phyloP scores from a whole-genome alignment of 495 filamentous ascomycete species.

The Trypethelium eluteriae region DNA sequence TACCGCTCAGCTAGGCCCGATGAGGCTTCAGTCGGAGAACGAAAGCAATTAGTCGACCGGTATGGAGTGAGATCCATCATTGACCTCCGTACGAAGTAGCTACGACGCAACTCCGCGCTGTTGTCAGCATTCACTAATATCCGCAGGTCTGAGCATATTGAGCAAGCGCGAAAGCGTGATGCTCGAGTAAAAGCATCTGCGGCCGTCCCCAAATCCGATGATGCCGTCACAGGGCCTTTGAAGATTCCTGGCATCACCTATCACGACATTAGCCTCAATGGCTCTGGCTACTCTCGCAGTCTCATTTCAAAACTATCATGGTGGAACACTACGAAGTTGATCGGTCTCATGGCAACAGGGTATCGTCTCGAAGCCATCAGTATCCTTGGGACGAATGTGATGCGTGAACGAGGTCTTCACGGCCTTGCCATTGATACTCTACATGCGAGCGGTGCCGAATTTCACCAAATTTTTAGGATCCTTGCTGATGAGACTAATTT shows the following conservation, averaged over 20 bases:
- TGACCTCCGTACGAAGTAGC: conserved; percentile 67
- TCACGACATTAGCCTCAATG: conserved; percentile 61
- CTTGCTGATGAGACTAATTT: conserved; percentile 43
- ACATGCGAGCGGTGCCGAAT: conserved; percentile 53
- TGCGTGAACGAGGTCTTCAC: conserved; percentile 58
- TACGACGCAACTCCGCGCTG: background rate
- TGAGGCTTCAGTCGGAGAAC: conserved; percentile 60
- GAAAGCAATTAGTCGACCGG: conserved; percentile 49
- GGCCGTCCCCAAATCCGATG: conserved; percentile 37
- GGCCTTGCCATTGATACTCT: conserved; percentile 60
- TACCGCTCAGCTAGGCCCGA: conserved; percentile 69
- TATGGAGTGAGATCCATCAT: conserved; percentile 62
- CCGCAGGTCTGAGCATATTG: conserved; percentile 61
- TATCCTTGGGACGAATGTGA: conserved; percentile 59
- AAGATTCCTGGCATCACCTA: conserved; percentile 56
- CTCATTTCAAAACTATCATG: conserved; percentile 62
- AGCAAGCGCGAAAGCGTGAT: conserved; percentile 58
- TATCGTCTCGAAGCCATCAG: conserved; percentile 59
- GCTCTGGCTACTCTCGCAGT: conserved; percentile 59
- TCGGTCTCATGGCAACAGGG: conserved; percentile 54
- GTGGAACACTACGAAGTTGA: conserved; percentile 52
- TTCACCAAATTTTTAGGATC: conserved; percentile 51
- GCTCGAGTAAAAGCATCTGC: conserved; percentile 36
- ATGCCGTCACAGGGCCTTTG: conserved; percentile 40
- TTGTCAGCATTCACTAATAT: background rate